Conservation (phyloP, 2,329 filamentous ascomycete species). For the Hypoxylon sp. region DNA sequence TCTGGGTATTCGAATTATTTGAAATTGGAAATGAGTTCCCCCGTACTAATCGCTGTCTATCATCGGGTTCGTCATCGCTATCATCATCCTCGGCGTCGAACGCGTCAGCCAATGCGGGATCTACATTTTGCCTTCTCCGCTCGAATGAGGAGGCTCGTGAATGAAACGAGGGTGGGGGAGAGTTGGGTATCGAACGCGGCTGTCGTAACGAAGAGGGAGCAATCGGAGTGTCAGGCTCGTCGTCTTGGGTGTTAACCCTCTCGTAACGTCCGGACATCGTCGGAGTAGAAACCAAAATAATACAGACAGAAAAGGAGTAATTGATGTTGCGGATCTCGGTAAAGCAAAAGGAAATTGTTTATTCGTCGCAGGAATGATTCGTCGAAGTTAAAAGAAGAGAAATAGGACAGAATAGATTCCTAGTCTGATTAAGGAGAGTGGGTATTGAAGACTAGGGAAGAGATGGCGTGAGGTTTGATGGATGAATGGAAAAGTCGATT, state of each 20-base stretch:
- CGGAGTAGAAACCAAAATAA: conserved; percentile 42
- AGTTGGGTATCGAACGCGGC: conserved; percentile 65
- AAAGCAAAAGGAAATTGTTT: conserved; percentile 36
- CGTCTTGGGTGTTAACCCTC: conserved; percentile 72
- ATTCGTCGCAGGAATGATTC: conserved; percentile 35
- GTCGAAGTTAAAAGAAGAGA: conserved; percentile 30
- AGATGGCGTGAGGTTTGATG: conserved; percentile 37
- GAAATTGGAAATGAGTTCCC: conserved; percentile 64
- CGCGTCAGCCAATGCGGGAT: conserved; percentile 89
- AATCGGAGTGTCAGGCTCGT: conserved; percentile 61
- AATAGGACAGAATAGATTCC: conserved; percentile 34
- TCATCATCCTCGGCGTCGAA: conserved; percentile 87
- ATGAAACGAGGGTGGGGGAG: conserved; percentile 87
- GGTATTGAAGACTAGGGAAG: conserved; percentile 34
- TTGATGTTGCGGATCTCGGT: conserved; percentile 30
- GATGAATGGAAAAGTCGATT: conserved; percentile 32
- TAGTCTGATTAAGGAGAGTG: conserved; percentile 37
- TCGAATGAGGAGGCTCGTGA: conserved; percentile 82
- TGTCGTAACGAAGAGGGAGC: conserved; percentile 51
- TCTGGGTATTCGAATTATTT: conserved; percentile 39
- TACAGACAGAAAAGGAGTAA: conserved; percentile 31
- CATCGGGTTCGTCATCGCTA: conserved; percentile 81
- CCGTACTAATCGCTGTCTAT: conserved; percentile 88
- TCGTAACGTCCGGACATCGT: conserved; percentile 72
- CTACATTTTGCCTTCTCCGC: conserved; percentile 65